Base-by-base conservation (phyloP, 1,284 basidiomycete species). In the Cutaneotrichosporon sp. region DNA sequence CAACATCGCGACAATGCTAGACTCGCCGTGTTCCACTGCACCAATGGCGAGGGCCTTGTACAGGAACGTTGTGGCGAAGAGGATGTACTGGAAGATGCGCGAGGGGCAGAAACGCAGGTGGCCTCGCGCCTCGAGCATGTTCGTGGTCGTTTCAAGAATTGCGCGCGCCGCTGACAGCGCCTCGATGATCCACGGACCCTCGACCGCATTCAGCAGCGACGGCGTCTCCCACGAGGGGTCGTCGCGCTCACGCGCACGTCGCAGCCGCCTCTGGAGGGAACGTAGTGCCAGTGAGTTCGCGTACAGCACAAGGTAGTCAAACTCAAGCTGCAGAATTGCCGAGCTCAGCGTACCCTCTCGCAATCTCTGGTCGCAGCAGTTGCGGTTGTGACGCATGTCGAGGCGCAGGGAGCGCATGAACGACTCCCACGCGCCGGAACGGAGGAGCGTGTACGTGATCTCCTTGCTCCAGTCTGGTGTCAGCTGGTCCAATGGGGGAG, bases 141-240 rank as follows among this genome's bases (percentile, higher is more conserved):
- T 58, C 18, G 64, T 47, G 13, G 65, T 56, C 11, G 58, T 49
- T 31, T 66, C 62, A 9, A 66, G 47, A 22, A 66, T 66, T 8
- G 52, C 51, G 5, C 62, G 60, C 11, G 65, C 65, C 0, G 65
- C 65, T 0, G 59, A 60, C 4, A 66, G 53, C 11, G 65, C 59
- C 32, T 66, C 65, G 46, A 66, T 63, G 22, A 66, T 64, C 65
- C 65, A 66, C 36, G 57, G 62, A 5, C 65, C 65, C 42, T 66
- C 65, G 18, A 63, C 62, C 46, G 63, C 60, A 47, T 66, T 66
- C 42, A 66, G 62, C 47, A 66, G 56, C 13, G 62, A 59, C 36
- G 65, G 65, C 5, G 56, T 59, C 13, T 55, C 53, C 62, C 63
- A 66, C 46, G 59, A 56, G 6, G 56, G n/a, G 47, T 66, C 65